Percentiles rank a stretch among this genome's conserved stretches.
Evolutionary conservation across 1,284 basidiomycete species (phyloP).

Genomic region (Apiotrichum akiyoshidainum): DNA sequence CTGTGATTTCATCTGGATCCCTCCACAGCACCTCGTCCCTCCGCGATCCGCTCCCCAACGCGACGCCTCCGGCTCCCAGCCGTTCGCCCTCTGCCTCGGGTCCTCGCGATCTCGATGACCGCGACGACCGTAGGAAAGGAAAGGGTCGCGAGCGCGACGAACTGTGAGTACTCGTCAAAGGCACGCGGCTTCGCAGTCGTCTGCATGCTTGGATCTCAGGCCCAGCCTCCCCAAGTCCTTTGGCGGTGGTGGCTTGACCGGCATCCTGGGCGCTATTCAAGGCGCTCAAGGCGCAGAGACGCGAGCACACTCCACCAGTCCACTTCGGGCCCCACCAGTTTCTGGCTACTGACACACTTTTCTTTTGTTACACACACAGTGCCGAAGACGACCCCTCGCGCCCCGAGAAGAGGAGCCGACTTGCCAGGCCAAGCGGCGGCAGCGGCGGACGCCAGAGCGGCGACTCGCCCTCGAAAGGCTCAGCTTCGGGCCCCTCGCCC

Average conservation of each 20-base stretch:
- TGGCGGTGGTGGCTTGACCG: neutral
- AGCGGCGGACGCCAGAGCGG: conserved; percentile 9
- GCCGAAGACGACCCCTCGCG: conserved; percentile 13
- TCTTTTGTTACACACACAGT: too few relatives aligned
- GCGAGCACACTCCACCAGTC: neutral
- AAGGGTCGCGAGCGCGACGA: conserved; percentile 23
- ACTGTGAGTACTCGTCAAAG: conserved; percentile 9
- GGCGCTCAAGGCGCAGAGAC: neutral
- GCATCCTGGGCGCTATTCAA: neutral
- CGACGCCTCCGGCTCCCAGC: conserved; percentile 27
- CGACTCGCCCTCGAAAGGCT: conserved; percentile 20
- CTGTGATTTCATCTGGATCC: neutral
- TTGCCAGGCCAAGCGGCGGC: conserved; percentile 1
- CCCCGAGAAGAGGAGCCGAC: conserved; percentile 21
- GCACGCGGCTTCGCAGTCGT: neutral
- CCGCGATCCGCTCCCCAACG: conserved; percentile 31
- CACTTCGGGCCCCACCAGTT: neutral
- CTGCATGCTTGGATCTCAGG: too few relatives aligned
- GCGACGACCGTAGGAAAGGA: conserved; percentile 18
- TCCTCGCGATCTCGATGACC: conserved; percentile 11
- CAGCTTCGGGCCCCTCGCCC: conserved; percentile 1
- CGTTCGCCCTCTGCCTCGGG: conserved; percentile 19
- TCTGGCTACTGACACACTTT: neutral
- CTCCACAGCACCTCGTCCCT: conserved; percentile 34
- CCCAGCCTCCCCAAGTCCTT: neutral